Evolutionary conservation across 2,329 filamentous ascomycete genomes (phyloP), one percentile per base, ranked within the genome.

Genomic region (Nectriaceae sp.): DNA sequence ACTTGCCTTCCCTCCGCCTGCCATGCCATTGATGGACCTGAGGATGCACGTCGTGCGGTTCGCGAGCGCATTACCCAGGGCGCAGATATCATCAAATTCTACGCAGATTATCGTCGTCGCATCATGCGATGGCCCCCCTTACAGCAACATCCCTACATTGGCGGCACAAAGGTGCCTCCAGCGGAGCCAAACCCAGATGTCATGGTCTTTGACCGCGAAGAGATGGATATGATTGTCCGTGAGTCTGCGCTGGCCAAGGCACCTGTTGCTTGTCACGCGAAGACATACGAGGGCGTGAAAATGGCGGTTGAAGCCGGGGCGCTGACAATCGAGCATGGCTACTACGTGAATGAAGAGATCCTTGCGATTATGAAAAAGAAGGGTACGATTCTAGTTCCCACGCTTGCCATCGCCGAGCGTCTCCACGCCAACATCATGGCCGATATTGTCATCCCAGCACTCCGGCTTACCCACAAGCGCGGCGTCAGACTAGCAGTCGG

Each of bases 71-170:
- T 77, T 3, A 75, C 69, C 0, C 75, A 73, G 2, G 76, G 76
- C 1, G 76, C 76, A 1, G 76, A 80, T 49, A 50, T 79, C 16
- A 69, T 79, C 64, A 79, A 79, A 61, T 74, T 79, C 59, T 79
- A 76, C 49, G 76, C 73, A 15, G 77, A 79, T 53, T 78, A 78
- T 55, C 65, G 73, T 3, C 67, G 74, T 21, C 66, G 71, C 42
- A 62, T 69, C 1, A 67, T 77, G 66, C 67, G 75, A 3, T 77
- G 69, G 38, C 75, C 74, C 4, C 61, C 52, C 46, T 35, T 37
- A 18, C 61, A 65, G 44, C 37, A 45, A 18, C 33, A 47, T 40
- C 33, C 29, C 35, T 49, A 54, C 31, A 45, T 44, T 68, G 40
- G 74, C 70, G 2, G 54, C 56, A 62, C 64, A 5, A 35, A 40